phyloP scores from a whole-genome alignment of 2,329 filamentous ascomycete species.

The Fonsecaea pugnacius region DNA sequence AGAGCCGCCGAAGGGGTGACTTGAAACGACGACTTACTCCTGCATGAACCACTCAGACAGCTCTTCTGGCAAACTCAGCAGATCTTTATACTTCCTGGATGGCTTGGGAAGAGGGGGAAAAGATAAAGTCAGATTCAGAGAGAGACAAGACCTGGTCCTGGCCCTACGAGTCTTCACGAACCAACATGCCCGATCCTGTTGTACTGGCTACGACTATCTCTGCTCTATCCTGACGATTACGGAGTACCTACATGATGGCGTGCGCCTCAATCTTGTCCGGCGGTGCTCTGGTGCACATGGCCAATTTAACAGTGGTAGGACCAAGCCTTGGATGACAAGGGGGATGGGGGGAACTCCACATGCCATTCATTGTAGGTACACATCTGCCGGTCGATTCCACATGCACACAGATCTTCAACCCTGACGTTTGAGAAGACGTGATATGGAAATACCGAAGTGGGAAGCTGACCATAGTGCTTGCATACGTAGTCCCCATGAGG shows the following conservation, averaged over 20 bases:
- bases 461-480: background rate
- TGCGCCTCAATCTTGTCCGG: background rate
- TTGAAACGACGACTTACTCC: slow-evolving; percentile 14
- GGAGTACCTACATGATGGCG: background rate
- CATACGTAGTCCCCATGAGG: background rate
- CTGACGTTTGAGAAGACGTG: background rate
- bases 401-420: background rate
- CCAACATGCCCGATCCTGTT: background rate
- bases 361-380: background rate
- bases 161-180: background rate
- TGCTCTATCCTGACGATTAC: background rate
- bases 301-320: slow-evolving; percentile 1
- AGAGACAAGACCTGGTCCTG: slow-evolving; percentile 9
- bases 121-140: background rate
- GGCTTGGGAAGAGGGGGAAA: background rate
- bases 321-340: background rate
- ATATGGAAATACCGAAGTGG: background rate
- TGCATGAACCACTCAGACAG: slow-evolving; percentile 13
- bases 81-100: background rate
- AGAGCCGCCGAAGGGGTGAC: slow-evolving; percentile 17
- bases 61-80: slow-evolving; percentile 9
- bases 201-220: background rate
- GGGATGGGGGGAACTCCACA: background rate
- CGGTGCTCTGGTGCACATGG: background rate
- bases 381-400: background rate